Base-by-base conservation (phyloP, 1,139 yeast species). In the Candida pseudoviswanathii region DNA sequence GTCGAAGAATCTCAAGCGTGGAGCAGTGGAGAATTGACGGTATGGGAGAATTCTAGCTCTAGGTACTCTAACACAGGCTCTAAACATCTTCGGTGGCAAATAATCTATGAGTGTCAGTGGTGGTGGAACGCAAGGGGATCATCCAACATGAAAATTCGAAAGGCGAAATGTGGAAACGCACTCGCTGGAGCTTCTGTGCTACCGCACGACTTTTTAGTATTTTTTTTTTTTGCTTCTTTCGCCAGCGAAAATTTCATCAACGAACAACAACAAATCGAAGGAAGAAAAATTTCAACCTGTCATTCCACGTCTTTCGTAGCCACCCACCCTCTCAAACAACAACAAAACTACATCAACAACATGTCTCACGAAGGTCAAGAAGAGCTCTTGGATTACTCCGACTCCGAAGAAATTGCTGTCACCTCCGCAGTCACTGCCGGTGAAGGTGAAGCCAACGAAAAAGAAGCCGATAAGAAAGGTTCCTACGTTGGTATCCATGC, bases 401-500 rank as follows among this genome's bases (percentile, higher is more conserved):
- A 94, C 71, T 89, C 96, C 72, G 99, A 94, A 78, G 98, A 94
- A 73, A 85, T 85, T 73, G 86, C 90, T 66, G 90, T 87, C 58
- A 82, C 87, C 67, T 78, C 87, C 69, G 65, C 73, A 45, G 71
- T 74, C 57, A 82, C 74, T 48, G 43, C 53, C 41, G 56, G 50
- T 45, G 58, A 53, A 27, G 85, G 79, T 52, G 84, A 79, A 48
- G 60, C 67, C 54, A 60, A 64, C 55, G 77, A 74, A 53, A 75
- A 76, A 62, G 85, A 80, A 54, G 75, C 83, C 58, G 96, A 89
- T 70, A 89, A 92, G 74, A 92, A 94, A 74, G 99, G 99, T 64
- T 91, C 98, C 46, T 94, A 94, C 65, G 98, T 92, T 54, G 98
- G 98, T 67, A 89, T 91, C 64, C 98, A 94, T 73, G 94, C 98